Evolutionary conservation across 257 asterid genomes (phyloP).

Genomic region (Cinchona pubescens): DNA sequence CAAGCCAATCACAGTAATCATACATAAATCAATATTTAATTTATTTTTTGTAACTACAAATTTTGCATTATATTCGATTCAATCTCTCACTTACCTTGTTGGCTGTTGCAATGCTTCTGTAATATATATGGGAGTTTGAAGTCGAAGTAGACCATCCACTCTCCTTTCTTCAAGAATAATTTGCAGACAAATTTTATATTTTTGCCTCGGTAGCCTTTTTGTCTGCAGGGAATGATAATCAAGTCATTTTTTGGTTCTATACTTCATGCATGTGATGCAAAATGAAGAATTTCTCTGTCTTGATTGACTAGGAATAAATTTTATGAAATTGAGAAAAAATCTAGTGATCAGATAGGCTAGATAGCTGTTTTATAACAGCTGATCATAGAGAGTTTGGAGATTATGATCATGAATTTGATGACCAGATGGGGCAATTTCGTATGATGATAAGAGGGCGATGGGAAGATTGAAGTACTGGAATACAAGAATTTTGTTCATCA

Average conservation of each 20-base stretch:
- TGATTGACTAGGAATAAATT: neutral
- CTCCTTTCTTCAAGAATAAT: conserved; percentile 15
- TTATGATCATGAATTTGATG: conserved; percentile 30
- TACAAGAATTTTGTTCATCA: conserved; percentile 32
- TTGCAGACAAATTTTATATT: conserved; percentile 12
- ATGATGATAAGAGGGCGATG: conserved; percentile 51
- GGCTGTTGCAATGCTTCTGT: conserved; percentile 28
- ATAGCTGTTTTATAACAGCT: neutral
- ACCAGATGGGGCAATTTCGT: conserved; percentile 39
- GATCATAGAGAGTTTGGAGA: neutral
- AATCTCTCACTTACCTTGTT: conserved; percentile 23
- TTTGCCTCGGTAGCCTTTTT: conserved; percentile 30
- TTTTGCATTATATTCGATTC: conserved; percentile 11
- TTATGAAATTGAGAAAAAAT: neutral
- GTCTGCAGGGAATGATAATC: conserved; percentile 16
- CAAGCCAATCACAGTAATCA: conserved; percentile 36
- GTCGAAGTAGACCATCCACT: conserved; percentile 17
- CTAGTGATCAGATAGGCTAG: neutral
- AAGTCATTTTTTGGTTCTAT: neutral
- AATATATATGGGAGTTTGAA: conserved; percentile 18
- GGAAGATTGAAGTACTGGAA: conserved; percentile 37
- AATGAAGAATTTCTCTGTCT: conserved; percentile 16
- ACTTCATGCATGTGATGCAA: neutral
- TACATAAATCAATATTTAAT: conserved; percentile 7
- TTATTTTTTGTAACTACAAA: conserved; percentile 3